These are phyloP conservation scores for Rickenella mellea DNA, from an alignment of 768 basidiomycete species.

Conservation along the genomic window DNA sequence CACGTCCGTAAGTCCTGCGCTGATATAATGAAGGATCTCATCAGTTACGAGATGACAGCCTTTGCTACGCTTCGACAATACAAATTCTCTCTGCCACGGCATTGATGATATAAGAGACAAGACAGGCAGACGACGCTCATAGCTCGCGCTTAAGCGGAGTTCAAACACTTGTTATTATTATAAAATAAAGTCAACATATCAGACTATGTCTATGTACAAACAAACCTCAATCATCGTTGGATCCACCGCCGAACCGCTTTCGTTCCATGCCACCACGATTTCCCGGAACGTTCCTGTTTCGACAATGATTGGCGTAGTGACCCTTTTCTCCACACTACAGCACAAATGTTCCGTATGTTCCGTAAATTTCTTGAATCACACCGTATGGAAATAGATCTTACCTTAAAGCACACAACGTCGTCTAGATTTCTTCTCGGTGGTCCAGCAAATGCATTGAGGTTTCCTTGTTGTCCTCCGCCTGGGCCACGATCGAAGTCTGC, in stretches of 20 bases:
- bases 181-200: too few relatives aligned
- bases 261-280: slow-evolving; percentile 78
- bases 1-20: slow-evolving; percentile 56
- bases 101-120: slow-evolving; percentile 29
- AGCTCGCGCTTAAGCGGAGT: too few relatives aligned
- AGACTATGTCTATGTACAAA: too few relatives aligned
- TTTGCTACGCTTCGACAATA: slow-evolving; percentile 38
- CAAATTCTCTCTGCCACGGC: slow-evolving; percentile 89
- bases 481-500: slow-evolving; percentile 58
- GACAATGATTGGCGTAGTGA: slow-evolving; percentile 92
- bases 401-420: slow-evolving; percentile 84
- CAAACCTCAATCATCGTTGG: neutral
- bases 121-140: too few relatives aligned
- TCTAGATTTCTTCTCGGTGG: slow-evolving; percentile 69
- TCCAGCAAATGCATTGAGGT: slow-evolving; percentile 21
- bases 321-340: slow-evolving; percentile 81
- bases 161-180: too few relatives aligned
- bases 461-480: slow-evolving; percentile 27
- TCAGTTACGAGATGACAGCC: slow-evolving; percentile 83
- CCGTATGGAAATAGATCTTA: slow-evolving; percentile 25
- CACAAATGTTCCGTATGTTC: slow-evolving; percentile 5
- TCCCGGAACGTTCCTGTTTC: slow-evolving; percentile 84
- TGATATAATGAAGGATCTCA: slow-evolving; percentile 58
- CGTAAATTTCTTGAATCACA: slow-evolving; percentile 2
- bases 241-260: slow-evolving; percentile 3